Conservation (phyloP, 129 eudicot species). For the Deinandra increscens region DNA sequence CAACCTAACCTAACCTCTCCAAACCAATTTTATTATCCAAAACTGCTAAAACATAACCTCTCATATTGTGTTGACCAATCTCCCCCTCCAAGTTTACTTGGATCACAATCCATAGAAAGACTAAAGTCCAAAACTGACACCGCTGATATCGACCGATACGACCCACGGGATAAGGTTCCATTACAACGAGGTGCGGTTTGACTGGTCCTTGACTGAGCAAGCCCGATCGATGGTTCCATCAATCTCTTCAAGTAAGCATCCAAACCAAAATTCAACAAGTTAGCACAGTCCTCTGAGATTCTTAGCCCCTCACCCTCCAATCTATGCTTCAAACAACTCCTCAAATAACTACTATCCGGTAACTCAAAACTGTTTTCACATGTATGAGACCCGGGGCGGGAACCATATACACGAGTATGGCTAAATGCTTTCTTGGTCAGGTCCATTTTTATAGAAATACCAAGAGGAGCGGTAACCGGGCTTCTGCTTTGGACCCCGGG, state of each 20-base stretch:
- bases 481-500: conserved; percentile 66
- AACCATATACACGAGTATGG: conserved; percentile 5
- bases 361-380: conserved; percentile 52
- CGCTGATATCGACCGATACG: conserved; percentile 16
- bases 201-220: conserved; percentile 38
- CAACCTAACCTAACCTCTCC: conserved; percentile 7
- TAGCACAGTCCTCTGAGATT: conserved; percentile 52
- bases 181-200: neutral
- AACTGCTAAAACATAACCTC: conserved; percentile 40
- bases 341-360: conserved; percentile 63
- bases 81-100: conserved; percentile 53
- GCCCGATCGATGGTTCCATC: conserved; percentile 62
- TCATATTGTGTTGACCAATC: conserved; percentile 78
- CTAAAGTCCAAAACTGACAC: conserved; percentile 64
- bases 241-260: conserved; percentile 73
- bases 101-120: conserved; percentile 69
- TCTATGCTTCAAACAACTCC: conserved; percentile 53
- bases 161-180: neutral
- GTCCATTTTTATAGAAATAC: conserved; percentile 47
- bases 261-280: conserved; percentile 66
- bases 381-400: conserved; percentile 21
- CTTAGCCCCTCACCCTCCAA: conserved; percentile 58
- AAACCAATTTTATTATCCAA: conserved; percentile 27
- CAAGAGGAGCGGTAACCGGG: conserved; percentile 78
- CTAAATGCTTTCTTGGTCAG: conserved; percentile 42